These are phyloP conservation scores for Heritiera littoralis DNA, from an alignment of 345 rosid genomes.

Conservation along the genomic window DNA sequence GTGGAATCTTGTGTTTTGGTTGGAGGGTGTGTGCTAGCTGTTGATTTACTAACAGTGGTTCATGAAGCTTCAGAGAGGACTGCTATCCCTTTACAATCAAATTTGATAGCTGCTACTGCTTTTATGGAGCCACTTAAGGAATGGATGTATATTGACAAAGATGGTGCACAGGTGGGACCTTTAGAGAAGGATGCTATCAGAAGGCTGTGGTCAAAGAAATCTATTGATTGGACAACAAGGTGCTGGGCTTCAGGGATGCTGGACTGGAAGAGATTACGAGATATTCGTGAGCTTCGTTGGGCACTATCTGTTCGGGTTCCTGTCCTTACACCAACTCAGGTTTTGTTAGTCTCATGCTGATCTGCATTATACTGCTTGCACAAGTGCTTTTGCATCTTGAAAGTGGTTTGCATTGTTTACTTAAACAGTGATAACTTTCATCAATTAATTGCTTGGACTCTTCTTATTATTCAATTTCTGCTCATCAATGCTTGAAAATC, in stretches of 20 bases:
- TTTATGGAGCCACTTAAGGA: conserved; percentile 99
- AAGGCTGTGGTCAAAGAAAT: conserved; percentile 92
- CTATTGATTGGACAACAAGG: conserved; percentile 84
- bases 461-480: conserved; percentile 9
- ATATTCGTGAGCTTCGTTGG: conserved; percentile 99
- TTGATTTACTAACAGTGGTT: conserved; percentile 90
- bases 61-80: conserved; percentile 99
- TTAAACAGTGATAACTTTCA: background rate
- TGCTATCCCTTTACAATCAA: conserved; percentile 92
- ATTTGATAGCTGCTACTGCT: conserved; percentile 95
- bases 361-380: conserved; percentile 17
- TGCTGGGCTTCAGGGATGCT: conserved; percentile 96
- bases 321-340: conserved; percentile 94
- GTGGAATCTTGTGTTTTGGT: conserved; percentile 95
- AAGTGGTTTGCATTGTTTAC: background rate
- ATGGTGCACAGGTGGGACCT: conserved; percentile 88
- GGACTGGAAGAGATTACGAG: conserved; percentile 94
- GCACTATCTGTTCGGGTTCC: conserved; percentile 89
- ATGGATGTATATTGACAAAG: conserved; percentile 84
- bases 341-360: conserved; percentile 28
- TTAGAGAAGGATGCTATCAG: conserved; percentile 93
- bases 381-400: background rate
- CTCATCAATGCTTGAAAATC: conserved; percentile 3
- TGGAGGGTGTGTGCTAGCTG: conserved; percentile 98
- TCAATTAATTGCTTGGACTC: background rate